Percentiles rank a stretch among this genome's conserved stretches.
Conservation (phyloP, 139 green algal species). For the Chlorella ohadii region DNA sequence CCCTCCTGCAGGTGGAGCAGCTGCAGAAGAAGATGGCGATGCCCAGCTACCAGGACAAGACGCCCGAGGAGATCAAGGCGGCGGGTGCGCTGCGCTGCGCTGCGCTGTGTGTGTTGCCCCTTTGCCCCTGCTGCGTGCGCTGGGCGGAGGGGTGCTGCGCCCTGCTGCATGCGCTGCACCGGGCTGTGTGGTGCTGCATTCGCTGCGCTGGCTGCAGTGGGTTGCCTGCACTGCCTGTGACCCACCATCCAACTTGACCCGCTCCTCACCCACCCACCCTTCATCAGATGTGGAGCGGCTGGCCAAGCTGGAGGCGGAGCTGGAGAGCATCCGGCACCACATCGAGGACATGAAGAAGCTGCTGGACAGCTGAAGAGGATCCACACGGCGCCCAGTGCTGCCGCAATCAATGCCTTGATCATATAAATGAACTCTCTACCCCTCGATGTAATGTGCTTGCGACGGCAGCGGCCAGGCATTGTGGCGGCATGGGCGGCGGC, state of each 20-base stretch:
- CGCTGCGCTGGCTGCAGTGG: no score
- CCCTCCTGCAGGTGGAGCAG: conserved; percentile 32
- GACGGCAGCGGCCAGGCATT: background rate
- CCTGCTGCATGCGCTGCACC: no score
- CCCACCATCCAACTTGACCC: background rate
- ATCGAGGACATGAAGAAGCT: conserved; percentile 66
- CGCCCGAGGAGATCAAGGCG: conserved; percentile 69
- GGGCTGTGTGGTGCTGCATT: no score
- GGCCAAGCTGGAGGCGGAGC: conserved; percentile 67
- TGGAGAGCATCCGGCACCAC: conserved; percentile 43
- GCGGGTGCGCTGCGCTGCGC: background rate
- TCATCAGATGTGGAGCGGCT: conserved; percentile 59
- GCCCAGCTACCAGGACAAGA: conserved; percentile 78
- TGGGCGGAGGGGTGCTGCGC: no score
- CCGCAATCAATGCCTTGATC: background rate
- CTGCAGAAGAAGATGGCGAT: conserved; percentile 66
- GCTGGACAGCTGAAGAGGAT: conserved; percentile 10
- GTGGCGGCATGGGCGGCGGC: background rate
- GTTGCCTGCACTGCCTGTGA: no score
- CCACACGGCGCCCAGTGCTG: no score
- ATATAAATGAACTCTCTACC: background rate
- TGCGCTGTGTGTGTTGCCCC: no score
- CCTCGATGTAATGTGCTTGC: background rate
- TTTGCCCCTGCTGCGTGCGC: no score
- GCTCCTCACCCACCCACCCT: no score